These are phyloP conservation scores for Stephania cephalantha DNA, from an alignment of 164 flowering plant genomes.

Conservation along the genomic window DNA sequence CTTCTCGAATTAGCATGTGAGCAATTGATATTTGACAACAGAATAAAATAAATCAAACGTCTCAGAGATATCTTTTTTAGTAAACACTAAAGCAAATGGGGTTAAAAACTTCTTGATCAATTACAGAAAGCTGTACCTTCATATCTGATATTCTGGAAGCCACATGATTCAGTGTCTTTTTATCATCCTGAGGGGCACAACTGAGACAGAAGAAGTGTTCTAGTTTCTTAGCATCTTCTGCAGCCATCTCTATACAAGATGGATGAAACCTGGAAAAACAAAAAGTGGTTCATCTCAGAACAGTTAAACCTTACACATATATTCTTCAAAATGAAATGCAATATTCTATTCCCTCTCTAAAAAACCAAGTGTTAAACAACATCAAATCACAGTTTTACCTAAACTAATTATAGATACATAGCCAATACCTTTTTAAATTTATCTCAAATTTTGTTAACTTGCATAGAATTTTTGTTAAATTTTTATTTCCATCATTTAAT, in stretches of 20 bases:
- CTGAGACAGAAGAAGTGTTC: constrained; percentile 62
- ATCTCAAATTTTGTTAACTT: too few species aligned
- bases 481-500: too few species aligned
- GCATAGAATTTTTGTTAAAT: too few species aligned
- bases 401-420: too few species aligned
- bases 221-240: constrained; percentile 59
- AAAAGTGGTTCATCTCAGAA: neutral
- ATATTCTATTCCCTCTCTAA: too few species aligned
- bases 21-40: too few species aligned
- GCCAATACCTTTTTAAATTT: too few species aligned
- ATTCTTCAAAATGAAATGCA: neutral
- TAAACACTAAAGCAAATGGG: neutral
- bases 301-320: neutral
- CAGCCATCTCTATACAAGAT: constrained; percentile 57
- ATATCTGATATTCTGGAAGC: constrained; percentile 41
- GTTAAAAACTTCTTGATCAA: constrained; percentile 3
- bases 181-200: constrained; percentile 51
- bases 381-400: too few species aligned
- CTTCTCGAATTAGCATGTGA: neutral
- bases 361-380: too few species aligned
- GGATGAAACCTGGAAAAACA: constrained; percentile 64
- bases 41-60: too few species aligned
- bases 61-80: too few species aligned
- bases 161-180: constrained; percentile 40
- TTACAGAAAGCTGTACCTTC: constrained; percentile 39